Evolutionary conservation across 73 alveolate genomes (phyloP).

Genomic region (Urostyla sp.): DNA sequence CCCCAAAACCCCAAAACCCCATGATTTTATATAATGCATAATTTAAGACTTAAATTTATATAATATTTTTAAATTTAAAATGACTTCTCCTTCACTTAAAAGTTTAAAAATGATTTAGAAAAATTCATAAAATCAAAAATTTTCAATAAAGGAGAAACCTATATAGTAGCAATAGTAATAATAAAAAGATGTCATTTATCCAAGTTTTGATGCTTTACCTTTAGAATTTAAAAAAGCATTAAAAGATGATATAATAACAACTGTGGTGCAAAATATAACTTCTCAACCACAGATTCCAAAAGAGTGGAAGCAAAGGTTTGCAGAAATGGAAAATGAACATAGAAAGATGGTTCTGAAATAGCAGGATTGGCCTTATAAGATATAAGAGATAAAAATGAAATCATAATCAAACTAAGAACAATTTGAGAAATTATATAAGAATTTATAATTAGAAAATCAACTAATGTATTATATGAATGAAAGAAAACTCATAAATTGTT

Average conservation of each 20-base stretch:
- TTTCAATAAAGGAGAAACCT: no score
- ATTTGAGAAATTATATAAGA: neutral
- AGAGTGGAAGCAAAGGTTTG: slow-evolving; percentile 17
- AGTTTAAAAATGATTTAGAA: no score
- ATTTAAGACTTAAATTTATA: no score
- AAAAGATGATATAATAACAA: slow-evolving; percentile 30
- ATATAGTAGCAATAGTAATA: no score
- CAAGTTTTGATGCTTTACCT: slow-evolving; percentile 40
- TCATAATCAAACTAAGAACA: neutral
- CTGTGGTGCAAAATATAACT: slow-evolving; percentile 27
- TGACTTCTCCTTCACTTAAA: no score
- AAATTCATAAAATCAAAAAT: no score
- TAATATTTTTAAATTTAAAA: no score
- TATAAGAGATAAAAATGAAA: neutral
- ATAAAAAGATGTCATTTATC: no score
- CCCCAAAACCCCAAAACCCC: no score
- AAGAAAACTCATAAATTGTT: slow-evolving; percentile 15
- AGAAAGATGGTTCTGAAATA: neutral
- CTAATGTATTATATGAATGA: slow-evolving; percentile 36
- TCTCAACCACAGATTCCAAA: slow-evolving; percentile 7
- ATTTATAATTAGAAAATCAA: slow-evolving; percentile 16
- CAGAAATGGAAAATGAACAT: neutral
- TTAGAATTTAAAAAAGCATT: slow-evolving; percentile 35
- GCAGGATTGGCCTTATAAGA: neutral
- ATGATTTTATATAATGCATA: no score